A percentile compares a stretch with the other conserved stretches of the same genome.
Evolutionary conservation across 2,329 filamentous ascomycete genomes (phyloP).

Genomic region (Pyrenophora graminea): DNA sequence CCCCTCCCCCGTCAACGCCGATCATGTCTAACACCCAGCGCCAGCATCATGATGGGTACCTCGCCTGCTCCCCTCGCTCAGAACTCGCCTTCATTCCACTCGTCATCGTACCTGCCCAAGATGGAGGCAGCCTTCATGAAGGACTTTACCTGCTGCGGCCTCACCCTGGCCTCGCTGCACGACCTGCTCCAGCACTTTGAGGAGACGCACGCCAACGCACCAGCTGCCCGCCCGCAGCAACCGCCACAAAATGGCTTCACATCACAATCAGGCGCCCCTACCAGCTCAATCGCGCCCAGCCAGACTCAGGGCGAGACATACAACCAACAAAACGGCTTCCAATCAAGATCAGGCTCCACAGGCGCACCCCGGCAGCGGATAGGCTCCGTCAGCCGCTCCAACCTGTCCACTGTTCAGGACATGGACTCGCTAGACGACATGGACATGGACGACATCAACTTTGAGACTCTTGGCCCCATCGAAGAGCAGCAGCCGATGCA

Average conservation of each 20-base stretch:
- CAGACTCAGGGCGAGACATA: slow-evolving; percentile 47
- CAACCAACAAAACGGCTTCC: slow-evolving; percentile 45
- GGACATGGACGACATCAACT: slow-evolving; percentile 95
- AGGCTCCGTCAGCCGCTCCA: slow-evolving; percentile 47
- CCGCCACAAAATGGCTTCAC: slow-evolving; percentile 51
- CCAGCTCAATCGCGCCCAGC: slow-evolving; percentile 50
- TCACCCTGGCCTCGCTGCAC: slow-evolving; percentile 86
- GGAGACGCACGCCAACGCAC: slow-evolving; percentile 82
- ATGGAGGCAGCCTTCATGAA: slow-evolving; percentile 97
- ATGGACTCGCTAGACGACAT: slow-evolving; percentile 89
- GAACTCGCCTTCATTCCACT: slow-evolving; percentile 94
- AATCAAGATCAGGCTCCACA: slow-evolving; percentile 47
- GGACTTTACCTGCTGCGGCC: slow-evolving; percentile 93
- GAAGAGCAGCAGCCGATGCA: slow-evolving; percentile 66
- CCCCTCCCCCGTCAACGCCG: slow-evolving; percentile 1
- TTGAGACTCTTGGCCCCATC: slow-evolving; percentile 70
- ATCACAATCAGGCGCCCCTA: slow-evolving; percentile 32
- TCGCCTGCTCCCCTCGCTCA: slow-evolving; percentile 80
- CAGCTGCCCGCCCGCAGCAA: slow-evolving; percentile 56
- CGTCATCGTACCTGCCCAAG: slow-evolving; percentile 93
- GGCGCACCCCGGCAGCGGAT: slow-evolving; percentile 45
- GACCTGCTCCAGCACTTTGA: slow-evolving; percentile 97
- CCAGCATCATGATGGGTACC: slow-evolving; percentile 92
- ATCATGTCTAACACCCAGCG: slow-evolving; percentile 26
- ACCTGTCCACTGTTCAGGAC: slow-evolving; percentile 55